phyloP scores from a whole-genome alignment of 495 filamentous ascomycete genomes.

The Neurospora terricola region DNA sequence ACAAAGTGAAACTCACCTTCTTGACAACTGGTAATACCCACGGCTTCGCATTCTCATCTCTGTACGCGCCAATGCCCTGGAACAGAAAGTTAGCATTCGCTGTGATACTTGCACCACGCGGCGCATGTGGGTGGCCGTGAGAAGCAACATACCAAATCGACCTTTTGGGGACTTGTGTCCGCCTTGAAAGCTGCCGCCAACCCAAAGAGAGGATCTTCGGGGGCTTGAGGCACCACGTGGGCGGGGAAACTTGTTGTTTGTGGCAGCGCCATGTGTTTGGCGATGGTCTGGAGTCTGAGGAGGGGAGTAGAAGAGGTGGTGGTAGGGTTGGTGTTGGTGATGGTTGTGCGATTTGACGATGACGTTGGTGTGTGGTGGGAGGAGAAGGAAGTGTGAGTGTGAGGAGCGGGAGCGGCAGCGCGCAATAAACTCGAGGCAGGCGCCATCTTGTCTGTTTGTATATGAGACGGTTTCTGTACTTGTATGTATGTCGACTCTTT shows the following conservation, averaged over 20 bases:
- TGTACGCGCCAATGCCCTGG: conserved; percentile 86
- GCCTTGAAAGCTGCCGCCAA: conserved; percentile 81
- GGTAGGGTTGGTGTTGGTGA: conserved; percentile 2
- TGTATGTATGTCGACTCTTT: neutral
- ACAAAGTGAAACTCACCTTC: conserved; percentile 50
- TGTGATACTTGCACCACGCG: neutral
- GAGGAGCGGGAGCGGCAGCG: neutral
- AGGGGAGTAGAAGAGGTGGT: conserved; percentile 17
- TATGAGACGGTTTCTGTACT: neutral
- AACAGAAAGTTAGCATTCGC: conserved; percentile 1
- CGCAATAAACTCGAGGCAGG: neutral
- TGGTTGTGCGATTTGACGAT: conserved; percentile 4
- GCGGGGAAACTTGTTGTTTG: conserved; percentile 62
- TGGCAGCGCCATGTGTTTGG: conserved; percentile 28
- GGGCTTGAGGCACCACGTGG: conserved; percentile 76
- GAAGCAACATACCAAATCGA: conserved; percentile 54
- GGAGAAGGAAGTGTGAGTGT: conserved; percentile 1
- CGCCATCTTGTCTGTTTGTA: neutral
- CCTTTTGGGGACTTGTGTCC: conserved; percentile 76
- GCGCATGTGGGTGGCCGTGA: neutral
- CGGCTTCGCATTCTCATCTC: conserved; percentile 93
- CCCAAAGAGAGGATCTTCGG: conserved; percentile 92
- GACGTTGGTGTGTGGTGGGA: neutral
- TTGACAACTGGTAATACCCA: conserved; percentile 96
- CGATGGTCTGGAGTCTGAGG: conserved; percentile 36